Percentiles rank a stretch among this genome's conserved stretches.
Evolutionary conservation across 176 grass and related monocot species (phyloP).

Genomic region (Areca catechu): DNA sequence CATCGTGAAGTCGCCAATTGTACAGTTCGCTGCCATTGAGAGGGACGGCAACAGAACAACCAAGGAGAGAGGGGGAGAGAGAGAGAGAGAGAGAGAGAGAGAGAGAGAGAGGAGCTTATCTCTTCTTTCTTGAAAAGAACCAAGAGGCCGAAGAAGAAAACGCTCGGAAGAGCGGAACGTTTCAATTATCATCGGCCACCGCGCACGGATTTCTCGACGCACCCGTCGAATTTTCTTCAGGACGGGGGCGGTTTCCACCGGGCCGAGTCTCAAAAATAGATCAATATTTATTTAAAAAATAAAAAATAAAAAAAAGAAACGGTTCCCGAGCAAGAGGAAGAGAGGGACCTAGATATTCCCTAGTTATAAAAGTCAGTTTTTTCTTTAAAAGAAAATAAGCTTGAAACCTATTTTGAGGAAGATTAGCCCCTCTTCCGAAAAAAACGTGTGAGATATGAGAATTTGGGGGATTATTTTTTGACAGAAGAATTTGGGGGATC

Average conservation of each 20-base stretch:
- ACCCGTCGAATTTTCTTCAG: constrained; percentile 2
- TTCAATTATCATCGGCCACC: not conserved
- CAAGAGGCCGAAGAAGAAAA: not conserved
- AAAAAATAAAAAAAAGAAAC: not conserved
- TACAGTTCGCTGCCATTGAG: not conserved
- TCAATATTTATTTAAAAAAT: not conserved
- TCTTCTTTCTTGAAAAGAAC: not conserved
- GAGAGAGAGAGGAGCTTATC: constrained; percentile 11
- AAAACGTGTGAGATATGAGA: no score
- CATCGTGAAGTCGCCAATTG: constrained; percentile 11
- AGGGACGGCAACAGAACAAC: no score
- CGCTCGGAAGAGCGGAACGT: not conserved
- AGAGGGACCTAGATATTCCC: no score
- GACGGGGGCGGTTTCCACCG: not conserved
- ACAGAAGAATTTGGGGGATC: no score
- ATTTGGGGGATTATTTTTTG: no score
- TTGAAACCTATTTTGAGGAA: no score
- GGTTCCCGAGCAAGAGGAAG: no score
- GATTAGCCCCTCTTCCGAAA: no score
- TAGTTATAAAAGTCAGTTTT: no score
- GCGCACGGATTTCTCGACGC: not conserved
- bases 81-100: not conserved
- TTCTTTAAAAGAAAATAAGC: no score
- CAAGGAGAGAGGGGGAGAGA: not conserved
- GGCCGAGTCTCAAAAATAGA: not conserved